Base-by-base conservation (phyloP, 176 grass and related monocot species). In the Avena eriantha region DNA sequence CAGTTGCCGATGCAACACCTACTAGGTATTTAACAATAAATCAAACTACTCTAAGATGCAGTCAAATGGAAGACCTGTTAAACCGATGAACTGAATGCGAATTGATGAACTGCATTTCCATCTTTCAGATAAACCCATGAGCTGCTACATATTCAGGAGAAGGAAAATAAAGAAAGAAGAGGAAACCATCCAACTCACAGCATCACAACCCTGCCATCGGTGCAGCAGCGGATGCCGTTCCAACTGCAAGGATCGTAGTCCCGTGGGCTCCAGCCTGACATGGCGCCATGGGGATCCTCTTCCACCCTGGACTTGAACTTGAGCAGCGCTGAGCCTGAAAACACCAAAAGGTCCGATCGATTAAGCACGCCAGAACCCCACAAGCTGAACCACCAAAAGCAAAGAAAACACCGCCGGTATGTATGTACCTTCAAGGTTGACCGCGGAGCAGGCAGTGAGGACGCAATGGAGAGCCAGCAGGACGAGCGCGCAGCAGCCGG, bases 381-480 rank as follows among this genome's bases (percentile, higher is more conserved):
- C 14, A 66, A 60, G 70, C 22, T 80, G 70, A 17, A 74, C 23
- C 60, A 73, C 26, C 23, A 14, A 39, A 84, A 73, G n/a, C 24
- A 35, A 73, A 73, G 15, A 26, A 64, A 74, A 35, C 51, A 61
- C 10, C 3, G 41, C 54, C 29, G n/a, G 21, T 88, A 16, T 4
- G 53, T 56, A 5, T 16, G 53, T 56, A 99, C 97, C 97, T 90
- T 99, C 97, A 51, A 84, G 85, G 86, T 96, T 99, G 56, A 96
- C 21, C 34, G 97, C 90, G 10, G 80, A 88, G 90, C 97, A 99
- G 69, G 68, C 88, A 77, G 73, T 41, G 51, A 58, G 64, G 17
- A 83, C 36, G 49, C 91, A 83, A 64, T 91, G 89, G 87, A 99
- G 58, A 66, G 85, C 36, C 59, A 96, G 73, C 64, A 71, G 33